Conservation (phyloP, 2,329 filamentous ascomycete genomes). For the Fusarium bulbicola region DNA sequence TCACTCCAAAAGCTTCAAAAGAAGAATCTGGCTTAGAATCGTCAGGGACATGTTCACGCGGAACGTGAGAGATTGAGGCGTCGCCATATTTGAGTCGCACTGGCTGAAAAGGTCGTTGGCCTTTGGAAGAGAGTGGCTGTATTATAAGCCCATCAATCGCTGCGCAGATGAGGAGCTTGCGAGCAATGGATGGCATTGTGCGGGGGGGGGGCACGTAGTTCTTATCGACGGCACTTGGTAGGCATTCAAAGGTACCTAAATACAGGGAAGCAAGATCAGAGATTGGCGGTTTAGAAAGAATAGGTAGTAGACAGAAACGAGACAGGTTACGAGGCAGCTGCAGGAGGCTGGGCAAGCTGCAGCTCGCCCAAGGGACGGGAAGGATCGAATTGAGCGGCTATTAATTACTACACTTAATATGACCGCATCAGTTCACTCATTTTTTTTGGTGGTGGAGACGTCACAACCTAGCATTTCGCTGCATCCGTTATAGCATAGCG, state of each 20-base stretch:
- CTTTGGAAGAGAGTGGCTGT: constrained; percentile 72
- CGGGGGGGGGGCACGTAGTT: constrained; percentile 14
- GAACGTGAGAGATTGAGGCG: constrained; percentile 55
- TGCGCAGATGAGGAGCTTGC: constrained; percentile 83
- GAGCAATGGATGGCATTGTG: constrained; percentile 78
- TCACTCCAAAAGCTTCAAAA: constrained; percentile 68
- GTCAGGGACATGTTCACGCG: constrained; percentile 58
- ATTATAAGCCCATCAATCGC: constrained; percentile 85
- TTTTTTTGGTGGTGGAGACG: constrained; percentile 33
- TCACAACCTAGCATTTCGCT: constrained; percentile 37
- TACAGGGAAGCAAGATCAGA: background rate
- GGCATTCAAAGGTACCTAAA: constrained; percentile 11
- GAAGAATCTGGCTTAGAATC: constrained; percentile 55
- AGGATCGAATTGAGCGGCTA: constrained; percentile 23
- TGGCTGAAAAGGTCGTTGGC: constrained; percentile 63
- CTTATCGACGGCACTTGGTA: constrained; percentile 3
- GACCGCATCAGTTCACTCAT: constrained; percentile 37
- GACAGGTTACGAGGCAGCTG: background rate
- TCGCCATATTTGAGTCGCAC: constrained; percentile 77
- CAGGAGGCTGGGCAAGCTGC: constrained; percentile 7
- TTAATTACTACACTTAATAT: constrained; percentile 13
- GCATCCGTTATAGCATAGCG: constrained; percentile 2
- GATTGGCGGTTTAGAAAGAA: constrained; percentile 3
- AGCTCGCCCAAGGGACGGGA: constrained; percentile 5
- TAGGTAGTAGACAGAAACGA: background rate